Base-by-base conservation (phyloP, 2,329 filamentous ascomycete species). In the Alternaria ventricosa region DNA sequence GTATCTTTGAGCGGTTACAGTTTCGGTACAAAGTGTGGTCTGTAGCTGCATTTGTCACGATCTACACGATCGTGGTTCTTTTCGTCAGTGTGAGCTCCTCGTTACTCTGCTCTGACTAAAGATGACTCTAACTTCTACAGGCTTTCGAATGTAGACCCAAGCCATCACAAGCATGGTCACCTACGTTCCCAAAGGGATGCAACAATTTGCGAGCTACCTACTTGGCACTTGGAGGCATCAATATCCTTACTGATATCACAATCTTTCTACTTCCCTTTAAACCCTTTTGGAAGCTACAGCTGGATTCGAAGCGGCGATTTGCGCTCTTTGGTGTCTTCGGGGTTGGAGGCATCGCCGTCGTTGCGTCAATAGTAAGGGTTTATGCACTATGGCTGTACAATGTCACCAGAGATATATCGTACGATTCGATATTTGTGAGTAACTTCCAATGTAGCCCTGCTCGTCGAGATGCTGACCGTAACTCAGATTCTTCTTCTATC, bases 401-500 rank as follows among this genome's bases (percentile, higher is more conserved):
- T 11, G 60, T 60, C 7, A 68, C 69, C 23, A 57, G 63, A 57
- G 67, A 71, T 23, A 57, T 67, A 4, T 49, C 67, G 8, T 70
- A 67, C 45, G 68, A 70, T 22, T 64, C 67, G 3, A 70, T 69
- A 8, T 70, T 61, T 15, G 68, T 71, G 51, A 54, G 61, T 12
- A 18, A 3, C 28, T 49, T 27, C 15, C 6, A 46, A 6, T 22
- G 13, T 13, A 4, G 11, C 33, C 45, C 8, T 30, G 44, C 5
- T 30, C 6, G 18, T 20, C 43, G 8, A n/a, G 18, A 30, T 49
- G 33, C 27, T 22, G 30, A 30, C 25, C n/a, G 15, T 22, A 1
- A 23, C 15, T 15, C 62, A 73, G 67, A 68, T 73, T 12, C 67
- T 72, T 10, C 61, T 82, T 18, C 81, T 81, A 76, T 79, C 78